Evolutionary conservation across 129 eudicot genomes (phyloP).

Genomic region (Oenanthe sinensis): DNA sequence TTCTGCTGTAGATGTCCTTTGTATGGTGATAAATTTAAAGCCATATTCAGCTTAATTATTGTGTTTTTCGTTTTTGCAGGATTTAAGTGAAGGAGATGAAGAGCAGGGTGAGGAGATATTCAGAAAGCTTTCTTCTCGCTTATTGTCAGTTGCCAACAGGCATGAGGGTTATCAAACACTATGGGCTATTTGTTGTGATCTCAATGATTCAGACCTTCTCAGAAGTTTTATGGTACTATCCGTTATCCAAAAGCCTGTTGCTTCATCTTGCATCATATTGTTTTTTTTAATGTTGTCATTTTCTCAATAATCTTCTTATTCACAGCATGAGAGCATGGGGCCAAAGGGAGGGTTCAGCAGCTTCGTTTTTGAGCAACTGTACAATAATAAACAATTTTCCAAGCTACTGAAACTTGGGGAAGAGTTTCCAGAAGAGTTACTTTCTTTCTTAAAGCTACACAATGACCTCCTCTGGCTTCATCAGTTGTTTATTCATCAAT

Average conservation of each 20-base stretch:
- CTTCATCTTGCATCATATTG: neutral
- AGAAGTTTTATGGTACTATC: conserved; percentile 64
- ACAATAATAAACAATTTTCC: conserved; percentile 52
- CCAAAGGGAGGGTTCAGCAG: conserved; percentile 85
- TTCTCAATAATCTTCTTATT: conserved; percentile 9
- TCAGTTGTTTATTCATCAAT: conserved; percentile 68
- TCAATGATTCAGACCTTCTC: conserved; percentile 72
- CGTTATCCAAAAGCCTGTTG: neutral
- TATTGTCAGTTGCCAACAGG: conserved; percentile 71
- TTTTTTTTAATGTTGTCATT: neutral
- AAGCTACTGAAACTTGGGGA: conserved; percentile 86
- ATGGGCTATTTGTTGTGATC: conserved; percentile 83
- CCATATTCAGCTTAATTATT: neutral
- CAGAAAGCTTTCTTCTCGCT: conserved; percentile 50
- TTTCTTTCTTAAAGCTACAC: conserved; percentile 64
- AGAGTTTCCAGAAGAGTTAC: conserved; percentile 77
- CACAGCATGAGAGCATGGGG: conserved; percentile 90
- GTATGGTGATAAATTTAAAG: neutral
- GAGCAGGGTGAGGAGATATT: conserved; percentile 44
- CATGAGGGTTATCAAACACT: conserved; percentile 84
- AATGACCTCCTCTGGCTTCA: conserved; percentile 92
- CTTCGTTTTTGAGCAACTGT: conserved; percentile 75
- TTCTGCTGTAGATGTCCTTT: neutral
- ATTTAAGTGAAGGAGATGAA: conserved; percentile 40
- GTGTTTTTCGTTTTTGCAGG: conserved; percentile 33